Percentiles rank a stretch among this genome's conserved stretches.
Conservation (phyloP, 2,329 filamentous ascomycete genomes). For the Colletotrichum tamarilloi region DNA sequence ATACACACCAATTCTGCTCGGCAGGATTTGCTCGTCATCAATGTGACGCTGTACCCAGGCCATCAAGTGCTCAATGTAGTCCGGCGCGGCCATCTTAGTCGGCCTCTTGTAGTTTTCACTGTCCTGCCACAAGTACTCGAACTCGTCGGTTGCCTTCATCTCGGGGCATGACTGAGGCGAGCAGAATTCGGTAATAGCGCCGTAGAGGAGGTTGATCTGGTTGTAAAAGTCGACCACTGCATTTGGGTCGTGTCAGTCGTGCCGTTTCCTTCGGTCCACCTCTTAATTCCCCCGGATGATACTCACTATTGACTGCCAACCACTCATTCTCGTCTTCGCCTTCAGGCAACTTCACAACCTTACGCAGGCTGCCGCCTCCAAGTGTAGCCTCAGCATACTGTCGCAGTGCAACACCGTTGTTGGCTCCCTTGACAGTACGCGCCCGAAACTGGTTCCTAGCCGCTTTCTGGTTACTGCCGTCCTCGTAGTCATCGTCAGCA, state of each 20-base stretch:
- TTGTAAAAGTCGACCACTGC: slow-evolving; percentile 99
- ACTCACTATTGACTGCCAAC: slow-evolving; percentile 93
- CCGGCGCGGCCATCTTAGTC: slow-evolving; percentile 97
- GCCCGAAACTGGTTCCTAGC: slow-evolving; percentile 88
- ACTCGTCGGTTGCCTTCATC: slow-evolving; percentile 99
- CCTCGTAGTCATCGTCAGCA: slow-evolving; percentile 35
- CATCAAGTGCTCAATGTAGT: slow-evolving; percentile 98
- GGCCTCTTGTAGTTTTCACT: slow-evolving; percentile 92
- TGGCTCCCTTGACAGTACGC: slow-evolving; percentile 86
- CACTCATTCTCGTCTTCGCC: slow-evolving; percentile 98
- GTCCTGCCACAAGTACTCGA: slow-evolving; percentile 99
- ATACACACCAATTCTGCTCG: slow-evolving; percentile 83
- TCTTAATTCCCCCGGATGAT: not conserved
- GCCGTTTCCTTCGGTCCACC: not conserved
- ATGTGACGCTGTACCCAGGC: slow-evolving; percentile 95
- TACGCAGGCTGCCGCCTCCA: slow-evolving; percentile 92
- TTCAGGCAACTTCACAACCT: slow-evolving; percentile 96
- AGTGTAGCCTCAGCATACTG: slow-evolving; percentile 98
- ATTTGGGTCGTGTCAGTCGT: slow-evolving; percentile 40
- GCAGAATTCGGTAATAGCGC: slow-evolving; percentile 99
- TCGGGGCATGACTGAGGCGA: slow-evolving; percentile 96
- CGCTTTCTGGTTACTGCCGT: slow-evolving; percentile 81
- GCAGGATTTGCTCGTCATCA: slow-evolving; percentile 94
- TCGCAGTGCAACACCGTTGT: slow-evolving; percentile 84
- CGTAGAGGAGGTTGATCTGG: slow-evolving; percentile 98